These are phyloP conservation scores for Skeletonema grethae DNA, from an alignment of 108 stramenopile species.

Conservation along the genomic window DNA sequence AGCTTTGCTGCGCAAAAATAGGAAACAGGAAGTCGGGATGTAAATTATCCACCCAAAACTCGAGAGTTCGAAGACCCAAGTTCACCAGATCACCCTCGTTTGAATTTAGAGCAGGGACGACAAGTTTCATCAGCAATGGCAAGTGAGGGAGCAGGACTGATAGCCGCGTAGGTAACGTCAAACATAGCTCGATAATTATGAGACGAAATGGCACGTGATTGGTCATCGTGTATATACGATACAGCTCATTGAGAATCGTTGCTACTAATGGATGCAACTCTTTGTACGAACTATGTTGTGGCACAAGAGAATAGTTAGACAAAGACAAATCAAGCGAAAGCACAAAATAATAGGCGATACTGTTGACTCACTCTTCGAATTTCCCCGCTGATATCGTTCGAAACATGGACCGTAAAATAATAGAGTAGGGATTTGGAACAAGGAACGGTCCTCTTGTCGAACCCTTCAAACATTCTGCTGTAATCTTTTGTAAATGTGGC, in stretches of 20 bases:
- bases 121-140: constrained; percentile 85
- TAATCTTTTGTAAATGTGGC: constrained; percentile 80
- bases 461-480: constrained; percentile 64
- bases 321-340: neutral
- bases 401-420: constrained; percentile 83
- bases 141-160: constrained; percentile 93
- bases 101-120: constrained; percentile 84
- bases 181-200: constrained; percentile 83
- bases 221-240: constrained; percentile 63
- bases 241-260: constrained; percentile 78
- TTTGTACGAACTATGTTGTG: constrained; percentile 57
- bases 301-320: neutral
- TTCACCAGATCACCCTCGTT: constrained; percentile 85
- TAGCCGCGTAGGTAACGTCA: constrained; percentile 91
- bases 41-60: constrained; percentile 97
- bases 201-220: constrained; percentile 47
- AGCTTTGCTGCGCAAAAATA: constrained; percentile 62
- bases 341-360: neutral
- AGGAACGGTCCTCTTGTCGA: constrained; percentile 56
- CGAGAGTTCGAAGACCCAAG: constrained; percentile 88
- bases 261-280: constrained; percentile 84
- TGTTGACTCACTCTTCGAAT: constrained; percentile 72
- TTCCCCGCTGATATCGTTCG: constrained; percentile 91
- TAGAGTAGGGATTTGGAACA: constrained; percentile 79
- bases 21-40: constrained; percentile 88